Evolutionary conservation across 352 stramenopile genomes (phyloP), one percentile per base, ranked within the genome.

Genomic region (Globisporangium sylvaticum): DNA sequence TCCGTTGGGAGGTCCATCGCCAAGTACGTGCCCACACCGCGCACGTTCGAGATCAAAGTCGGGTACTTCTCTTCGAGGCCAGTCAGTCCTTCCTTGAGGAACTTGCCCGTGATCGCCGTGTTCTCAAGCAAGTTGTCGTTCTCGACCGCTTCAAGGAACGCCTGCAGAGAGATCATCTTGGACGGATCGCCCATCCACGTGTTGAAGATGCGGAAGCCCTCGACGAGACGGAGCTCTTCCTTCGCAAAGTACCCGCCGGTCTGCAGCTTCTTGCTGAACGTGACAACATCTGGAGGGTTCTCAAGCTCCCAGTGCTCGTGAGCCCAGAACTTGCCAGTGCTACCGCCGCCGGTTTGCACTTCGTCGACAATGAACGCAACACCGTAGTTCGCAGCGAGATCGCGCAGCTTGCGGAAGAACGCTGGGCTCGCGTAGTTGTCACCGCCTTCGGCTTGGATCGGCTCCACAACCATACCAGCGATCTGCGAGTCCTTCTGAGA

Each of bases 261-360:
- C 67, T 95, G 87, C 67, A 95, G 77, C 67, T 93, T 95, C 71
- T 95, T 95, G 58, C 82, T 92, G 64, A 95, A 95, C 9, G 87
- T 95, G 58, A 95, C 87, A 44, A 95, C 58, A 55, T 94, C 87
- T 4, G 87, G 87, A 18, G 87, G 82, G 67, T 91, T 89, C 34
- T 84, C 71, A 5, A 95, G 77, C 24, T 71, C 77, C 87, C 87
- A 95, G 69, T 94, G 83, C 55, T 95, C 84, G 62, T 94, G 82
- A 0, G 87, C 87, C 87, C 87, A 95, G 70, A 95, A 95, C 58
- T 88, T 91, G 31, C 87, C 87, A 14, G 87, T 95, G 68, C 81
- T 92, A 4, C 87, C 87, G 27, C 85, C 85, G 52, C 87, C 87
- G 0, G 87, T 95, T 62, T 95, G 87, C 37, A 95, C 87, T 71